phyloP scores from a whole-genome alignment of 2,329 filamentous ascomycete genomes.

The Hypoxylon sp. region DNA sequence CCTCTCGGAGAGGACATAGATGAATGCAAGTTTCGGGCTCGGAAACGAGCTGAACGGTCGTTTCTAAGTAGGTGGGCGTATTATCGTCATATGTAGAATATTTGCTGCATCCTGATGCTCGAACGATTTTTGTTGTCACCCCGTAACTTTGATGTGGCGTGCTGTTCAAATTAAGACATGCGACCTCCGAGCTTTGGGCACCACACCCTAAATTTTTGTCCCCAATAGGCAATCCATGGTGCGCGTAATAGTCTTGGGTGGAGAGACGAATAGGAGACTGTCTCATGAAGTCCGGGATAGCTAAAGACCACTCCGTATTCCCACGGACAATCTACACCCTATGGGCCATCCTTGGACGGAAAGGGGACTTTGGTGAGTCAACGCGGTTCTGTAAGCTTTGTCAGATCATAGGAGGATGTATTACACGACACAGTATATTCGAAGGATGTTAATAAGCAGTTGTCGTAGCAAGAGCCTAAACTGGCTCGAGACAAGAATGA shows the following conservation, averaged over 20 bases:
- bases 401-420: conserved; percentile 38
- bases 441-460: conserved; percentile 23
- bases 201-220: conserved; percentile 3
- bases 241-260: conserved; percentile 11
- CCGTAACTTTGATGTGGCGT: conserved; percentile 33
- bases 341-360: conserved; percentile 7
- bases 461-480: conserved; percentile 8
- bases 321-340: conserved; percentile 19
- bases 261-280: conserved; percentile 38
- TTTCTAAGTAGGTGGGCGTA: conserved; percentile 17
- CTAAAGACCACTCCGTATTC: conserved; percentile 28
- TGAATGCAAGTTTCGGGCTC: conserved; percentile 40
- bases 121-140: conserved; percentile 25
- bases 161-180: conserved; percentile 37
- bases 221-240: conserved; percentile 19
- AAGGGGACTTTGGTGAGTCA: conserved; percentile 25
- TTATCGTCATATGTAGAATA: conserved; percentile 8
- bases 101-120: conserved; percentile 7
- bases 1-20: conserved; percentile 15
- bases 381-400: conserved; percentile 41
- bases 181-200: conserved; percentile 35
- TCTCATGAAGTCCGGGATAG: conserved; percentile 37
- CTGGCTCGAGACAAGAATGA: conserved; percentile 15
- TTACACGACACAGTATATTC: conserved; percentile 18
- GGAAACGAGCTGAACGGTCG: conserved; percentile 16